Percentiles rank a stretch among this genome's conserved stretches.
Evolutionary conservation across 2,329 filamentous ascomycete genomes (phyloP).

Genomic region (Diaporthe aspalathi): DNA sequence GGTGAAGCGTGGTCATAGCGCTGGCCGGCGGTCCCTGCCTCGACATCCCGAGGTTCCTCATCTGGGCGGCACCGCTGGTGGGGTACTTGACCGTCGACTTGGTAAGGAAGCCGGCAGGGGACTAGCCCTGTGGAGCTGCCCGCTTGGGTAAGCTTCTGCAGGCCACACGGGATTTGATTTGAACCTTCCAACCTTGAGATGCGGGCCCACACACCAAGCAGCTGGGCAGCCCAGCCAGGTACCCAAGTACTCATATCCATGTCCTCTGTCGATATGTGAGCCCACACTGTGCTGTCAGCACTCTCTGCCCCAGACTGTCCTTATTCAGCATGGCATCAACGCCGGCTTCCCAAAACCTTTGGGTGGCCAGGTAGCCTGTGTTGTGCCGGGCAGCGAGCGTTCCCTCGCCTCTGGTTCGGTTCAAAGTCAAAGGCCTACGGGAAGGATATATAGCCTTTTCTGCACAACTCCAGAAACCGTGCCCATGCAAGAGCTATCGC

Average conservation of each 20-base stretch:
- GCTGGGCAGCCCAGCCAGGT: background rate
- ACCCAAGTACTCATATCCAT: too few species aligned
- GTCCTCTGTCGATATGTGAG: background rate
- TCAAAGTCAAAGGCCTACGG: slow-evolving; percentile 9
- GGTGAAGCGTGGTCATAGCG: slow-evolving; percentile 28
- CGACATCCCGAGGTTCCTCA: background rate
- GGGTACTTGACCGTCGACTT: background rate
- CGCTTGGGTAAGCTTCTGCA: slow-evolving; percentile 29
- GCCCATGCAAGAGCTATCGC: slow-evolving; percentile 19
- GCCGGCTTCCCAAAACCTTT: too few species aligned
- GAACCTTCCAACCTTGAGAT: slow-evolving; percentile 14
- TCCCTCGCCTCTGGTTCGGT: background rate
- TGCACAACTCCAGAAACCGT: slow-evolving; percentile 16
- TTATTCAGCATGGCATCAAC: too few species aligned
- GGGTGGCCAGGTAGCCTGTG: too few species aligned
- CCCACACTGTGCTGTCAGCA: background rate
- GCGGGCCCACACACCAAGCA: slow-evolving; percentile 3
- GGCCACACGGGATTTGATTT: slow-evolving; percentile 22
- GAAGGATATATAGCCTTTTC: background rate
- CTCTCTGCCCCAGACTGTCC: background rate
- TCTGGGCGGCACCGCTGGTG: background rate
- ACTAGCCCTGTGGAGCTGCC: background rate
- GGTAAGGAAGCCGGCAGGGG: background rate
- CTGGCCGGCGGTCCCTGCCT: background rate
- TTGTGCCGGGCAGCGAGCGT: background rate